Conservation (phyloP, 176 grass and related monocot genomes). For the Luzula sylvatica region DNA sequence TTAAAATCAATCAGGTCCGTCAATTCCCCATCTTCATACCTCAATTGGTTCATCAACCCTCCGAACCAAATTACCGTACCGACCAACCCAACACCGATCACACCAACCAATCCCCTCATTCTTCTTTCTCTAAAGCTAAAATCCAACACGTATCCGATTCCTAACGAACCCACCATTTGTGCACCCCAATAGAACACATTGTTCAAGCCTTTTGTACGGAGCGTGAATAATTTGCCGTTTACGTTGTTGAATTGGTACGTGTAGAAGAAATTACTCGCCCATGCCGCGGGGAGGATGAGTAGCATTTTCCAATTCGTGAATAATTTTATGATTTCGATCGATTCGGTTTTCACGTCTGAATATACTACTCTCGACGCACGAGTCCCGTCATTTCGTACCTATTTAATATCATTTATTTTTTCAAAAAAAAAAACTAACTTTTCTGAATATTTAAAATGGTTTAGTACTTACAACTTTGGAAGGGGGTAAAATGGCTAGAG, state of each 20-base stretch:
- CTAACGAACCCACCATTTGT: conserved; percentile 73
- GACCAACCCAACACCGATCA: conserved; percentile 32
- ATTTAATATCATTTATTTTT: too few species aligned
- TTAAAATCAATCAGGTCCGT: conserved; percentile 53
- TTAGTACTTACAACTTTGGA: conserved; percentile 25
- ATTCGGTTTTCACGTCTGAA: conserved; percentile 25
- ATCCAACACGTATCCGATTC: conserved; percentile 64
- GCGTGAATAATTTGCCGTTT: conserved; percentile 60
- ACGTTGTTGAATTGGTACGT: conserved; percentile 98
- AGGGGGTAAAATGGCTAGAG: conserved; percentile 40
- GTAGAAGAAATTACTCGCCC: conserved; percentile 99
- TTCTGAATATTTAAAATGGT: not conserved
- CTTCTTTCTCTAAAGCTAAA: conserved; percentile 59
- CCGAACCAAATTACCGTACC: conserved; percentile 84
- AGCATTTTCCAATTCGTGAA: conserved; percentile 87
- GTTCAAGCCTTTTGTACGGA: conserved; percentile 72
- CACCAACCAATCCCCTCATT: conserved; percentile 35
- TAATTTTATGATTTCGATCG: conserved; percentile 38
- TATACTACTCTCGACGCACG: conserved; percentile 12
- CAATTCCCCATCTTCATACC: conserved; percentile 1
- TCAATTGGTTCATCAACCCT: conserved; percentile 56
- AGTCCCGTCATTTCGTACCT: conserved; percentile 56
- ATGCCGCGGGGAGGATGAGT: conserved; percentile 61
- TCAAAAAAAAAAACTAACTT: not conserved
- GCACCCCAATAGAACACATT: conserved; percentile 98